These are phyloP conservation scores for Trypanosoma platydactyli DNA, from an alignment of 208 protist genomes.

Conservation along the genomic window DNA sequence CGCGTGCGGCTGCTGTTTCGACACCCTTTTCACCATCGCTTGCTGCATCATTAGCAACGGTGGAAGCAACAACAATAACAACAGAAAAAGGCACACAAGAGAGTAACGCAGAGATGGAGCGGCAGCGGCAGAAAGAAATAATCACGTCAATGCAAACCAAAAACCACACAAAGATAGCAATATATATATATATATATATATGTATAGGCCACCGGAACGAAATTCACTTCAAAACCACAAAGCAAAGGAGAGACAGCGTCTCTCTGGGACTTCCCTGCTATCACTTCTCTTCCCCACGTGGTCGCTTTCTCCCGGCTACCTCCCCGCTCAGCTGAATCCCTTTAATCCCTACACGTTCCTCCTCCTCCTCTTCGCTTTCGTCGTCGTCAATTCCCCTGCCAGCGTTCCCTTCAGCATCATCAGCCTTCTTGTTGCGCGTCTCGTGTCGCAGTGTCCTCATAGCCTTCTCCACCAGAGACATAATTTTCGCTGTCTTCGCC, in stretches of 20 bases:
- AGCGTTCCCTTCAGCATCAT: slow-evolving; percentile 13
- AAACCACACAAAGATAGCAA: too few species aligned
- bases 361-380: slow-evolving; percentile 6
- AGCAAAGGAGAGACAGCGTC: not conserved
- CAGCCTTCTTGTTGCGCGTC: slow-evolving; percentile 20
- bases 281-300: slow-evolving; percentile 4
- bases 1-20: not conserved
- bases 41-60: too few species aligned
- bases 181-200: too few species aligned
- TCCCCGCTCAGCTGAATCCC: not conserved
- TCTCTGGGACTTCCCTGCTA: not conserved
- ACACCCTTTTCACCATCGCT: not conserved
- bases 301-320: slow-evolving; percentile 2
- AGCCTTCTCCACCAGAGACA: slow-evolving; percentile 26
- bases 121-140: slow-evolving; percentile 1
- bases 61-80: not conserved
- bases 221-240: too few species aligned
- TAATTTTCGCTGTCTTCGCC: slow-evolving; percentile 60
- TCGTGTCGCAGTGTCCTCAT: slow-evolving; percentile 27
- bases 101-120: not conserved
- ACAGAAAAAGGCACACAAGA: not conserved
- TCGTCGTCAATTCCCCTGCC: too few species aligned
- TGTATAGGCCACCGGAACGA: too few species aligned
- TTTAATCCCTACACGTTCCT: not conserved
- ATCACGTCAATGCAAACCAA: not conserved